These are phyloP conservation scores for Malassezia vespertilionis DNA, from an alignment of 1,284 basidiomycete genomes.

Conservation along the genomic window DNA sequence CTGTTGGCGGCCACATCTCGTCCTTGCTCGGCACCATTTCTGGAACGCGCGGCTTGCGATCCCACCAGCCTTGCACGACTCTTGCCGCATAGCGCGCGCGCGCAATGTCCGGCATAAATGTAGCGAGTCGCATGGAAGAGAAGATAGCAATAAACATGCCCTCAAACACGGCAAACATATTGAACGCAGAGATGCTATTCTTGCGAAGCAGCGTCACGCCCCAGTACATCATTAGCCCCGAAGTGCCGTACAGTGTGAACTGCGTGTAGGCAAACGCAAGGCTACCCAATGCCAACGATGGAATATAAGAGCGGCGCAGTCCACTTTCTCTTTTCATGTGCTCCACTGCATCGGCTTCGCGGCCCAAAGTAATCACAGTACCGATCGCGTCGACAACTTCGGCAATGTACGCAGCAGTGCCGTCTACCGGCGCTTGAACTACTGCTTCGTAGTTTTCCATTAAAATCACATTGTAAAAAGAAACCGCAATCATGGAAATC, in stretches of 20 bases:
- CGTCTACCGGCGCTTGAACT: constrained; percentile 34
- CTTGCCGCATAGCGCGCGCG: constrained; percentile 30
- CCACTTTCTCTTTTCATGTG: constrained; percentile 30
- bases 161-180: constrained; percentile 47
- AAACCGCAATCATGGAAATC: constrained; percentile 30
- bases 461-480: constrained; percentile 44
- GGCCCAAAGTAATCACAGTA: constrained; percentile 48
- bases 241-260: constrained; percentile 43
- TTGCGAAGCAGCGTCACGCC: constrained; percentile 38
- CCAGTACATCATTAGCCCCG: constrained; percentile 48
- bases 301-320: constrained; percentile 23
- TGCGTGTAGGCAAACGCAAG: constrained; percentile 46
- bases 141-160: constrained; percentile 48
- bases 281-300: constrained; percentile 38
- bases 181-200: constrained; percentile 25
- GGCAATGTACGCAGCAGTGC: constrained; percentile 44
- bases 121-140: constrained; percentile 31
- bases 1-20: constrained; percentile 1
- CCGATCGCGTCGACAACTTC: constrained; percentile 49
- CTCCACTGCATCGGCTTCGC: constrained; percentile 45
- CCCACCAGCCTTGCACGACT: constrained; percentile 31
- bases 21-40: not conserved
- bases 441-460: constrained; percentile 42
- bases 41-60: constrained; percentile 25
- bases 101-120: constrained; percentile 34